A percentile compares a stretch with the other conserved stretches of the same genome.
phyloP scores from a whole-genome alignment of 1,139 yeast genomes.

The Suhomyces guaymorum region DNA sequence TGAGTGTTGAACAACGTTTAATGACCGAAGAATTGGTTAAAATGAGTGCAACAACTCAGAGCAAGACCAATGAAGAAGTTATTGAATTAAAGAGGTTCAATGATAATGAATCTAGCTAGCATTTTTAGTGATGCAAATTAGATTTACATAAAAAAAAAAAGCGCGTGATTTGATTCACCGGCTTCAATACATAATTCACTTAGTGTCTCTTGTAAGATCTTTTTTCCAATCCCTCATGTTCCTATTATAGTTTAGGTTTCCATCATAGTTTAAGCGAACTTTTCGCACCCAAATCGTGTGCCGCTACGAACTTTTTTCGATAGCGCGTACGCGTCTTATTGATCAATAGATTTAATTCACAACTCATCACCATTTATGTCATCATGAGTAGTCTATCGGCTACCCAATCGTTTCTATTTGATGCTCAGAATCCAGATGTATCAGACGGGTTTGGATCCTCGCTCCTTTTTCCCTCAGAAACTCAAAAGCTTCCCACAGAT shows the following conservation, averaged over 20 bases:
- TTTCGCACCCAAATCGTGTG: too few relatives aligned
- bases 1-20: constrained; percentile 39
- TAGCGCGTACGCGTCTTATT: too few relatives aligned
- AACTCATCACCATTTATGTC: not conserved
- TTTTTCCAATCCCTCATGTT: too few relatives aligned
- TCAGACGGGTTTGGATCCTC: constrained; percentile 8
- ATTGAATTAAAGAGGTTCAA: constrained; percentile 37
- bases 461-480: constrained; percentile 5
- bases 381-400: constrained; percentile 12
- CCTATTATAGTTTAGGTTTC: too few relatives aligned
- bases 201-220: too few relatives aligned
- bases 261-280: too few relatives aligned
- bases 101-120: constrained; percentile 16
- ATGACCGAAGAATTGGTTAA: constrained; percentile 46
- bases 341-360: too few relatives aligned
- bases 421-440: not conserved
- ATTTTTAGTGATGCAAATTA: too few relatives aligned
- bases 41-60: too few relatives aligned
- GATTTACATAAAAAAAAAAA: too few relatives aligned
- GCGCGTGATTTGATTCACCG: too few relatives aligned
- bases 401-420: constrained; percentile 17
- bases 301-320: not conserved
- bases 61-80: constrained; percentile 2
- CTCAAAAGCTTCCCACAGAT: not conserved
- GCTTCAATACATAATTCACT: too few relatives aligned